Conservation (phyloP, 106 monocot species). For the Apostasia shenzhenica region DNA sequence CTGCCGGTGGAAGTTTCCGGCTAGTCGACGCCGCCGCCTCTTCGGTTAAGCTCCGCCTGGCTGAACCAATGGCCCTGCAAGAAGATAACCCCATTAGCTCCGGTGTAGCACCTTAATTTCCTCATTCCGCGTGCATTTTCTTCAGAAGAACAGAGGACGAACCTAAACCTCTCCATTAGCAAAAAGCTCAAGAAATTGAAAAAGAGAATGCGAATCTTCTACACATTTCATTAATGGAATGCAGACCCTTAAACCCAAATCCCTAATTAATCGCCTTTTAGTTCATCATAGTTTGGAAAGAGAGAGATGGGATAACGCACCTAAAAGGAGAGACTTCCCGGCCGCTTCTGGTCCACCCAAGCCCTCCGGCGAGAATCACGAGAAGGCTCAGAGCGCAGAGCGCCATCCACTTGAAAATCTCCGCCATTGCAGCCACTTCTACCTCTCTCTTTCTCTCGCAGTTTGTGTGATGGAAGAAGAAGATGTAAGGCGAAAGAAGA, state of each 20-base stretch:
- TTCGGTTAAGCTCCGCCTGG: not conserved
- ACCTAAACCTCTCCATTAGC: not conserved
- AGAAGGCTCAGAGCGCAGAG: not conserved
- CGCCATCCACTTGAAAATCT: not conserved
- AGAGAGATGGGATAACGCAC: not conserved
- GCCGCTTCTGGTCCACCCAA: not conserved
- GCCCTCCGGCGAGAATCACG: not conserved
- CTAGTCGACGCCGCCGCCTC: not conserved
- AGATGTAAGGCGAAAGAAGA: too few relatives aligned
- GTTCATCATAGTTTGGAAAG: not conserved
- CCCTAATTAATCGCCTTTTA: not conserved
- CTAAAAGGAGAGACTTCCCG: not conserved
- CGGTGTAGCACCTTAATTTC: not conserved
- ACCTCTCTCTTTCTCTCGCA: not conserved
- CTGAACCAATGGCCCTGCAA: not conserved
- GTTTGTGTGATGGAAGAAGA: too few relatives aligned
- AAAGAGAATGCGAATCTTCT: not conserved
- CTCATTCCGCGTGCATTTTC: not conserved
- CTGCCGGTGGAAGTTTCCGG: not conserved
- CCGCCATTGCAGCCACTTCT: slow-evolving; percentile 3
- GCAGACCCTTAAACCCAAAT: not conserved
- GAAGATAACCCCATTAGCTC: not conserved
- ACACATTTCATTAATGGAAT: not conserved
- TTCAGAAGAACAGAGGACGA: too few relatives aligned
- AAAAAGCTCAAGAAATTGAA: not conserved